Conservation (phyloP, 225 moss, liverwort and hornwort genomes). For the Marchantia polymorpha region DNA sequence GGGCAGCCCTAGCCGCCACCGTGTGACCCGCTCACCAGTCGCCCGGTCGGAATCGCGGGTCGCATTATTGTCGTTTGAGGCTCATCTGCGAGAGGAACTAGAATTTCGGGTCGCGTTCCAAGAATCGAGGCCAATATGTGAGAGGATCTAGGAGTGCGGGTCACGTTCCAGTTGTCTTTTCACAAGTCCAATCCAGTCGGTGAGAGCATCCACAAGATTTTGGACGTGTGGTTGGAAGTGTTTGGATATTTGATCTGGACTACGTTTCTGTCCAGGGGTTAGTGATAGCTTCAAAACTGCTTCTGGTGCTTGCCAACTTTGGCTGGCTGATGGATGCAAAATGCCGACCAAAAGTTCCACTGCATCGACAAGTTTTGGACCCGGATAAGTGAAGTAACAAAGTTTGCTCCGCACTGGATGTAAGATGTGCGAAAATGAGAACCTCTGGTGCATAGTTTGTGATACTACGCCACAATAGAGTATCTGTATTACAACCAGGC, state of each 20-base stretch:
- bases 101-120: too few relatives aligned
- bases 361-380: slow-evolving; percentile 62
- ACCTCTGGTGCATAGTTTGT: slow-evolving; percentile 64
- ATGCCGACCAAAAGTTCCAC: slow-evolving; percentile 56
- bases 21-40: too few relatives aligned
- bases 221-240: slow-evolving; percentile 40
- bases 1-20: too few relatives aligned
- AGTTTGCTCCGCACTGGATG: slow-evolving; percentile 49
- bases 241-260: slow-evolving; percentile 47
- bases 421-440: slow-evolving; percentile 52
- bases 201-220: too few relatives aligned
- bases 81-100: too few relatives aligned
- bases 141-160: too few relatives aligned
- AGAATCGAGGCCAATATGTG: too few relatives aligned
- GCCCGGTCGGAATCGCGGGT: too few relatives aligned
- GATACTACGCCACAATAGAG: slow-evolving; percentile 47
- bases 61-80: too few relatives aligned
- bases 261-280: slow-evolving; percentile 50
- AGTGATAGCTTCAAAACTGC: slow-evolving; percentile 51
- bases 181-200: too few relatives aligned
- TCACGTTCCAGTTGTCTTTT: too few relatives aligned
- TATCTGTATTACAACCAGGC: slow-evolving; percentile 56
- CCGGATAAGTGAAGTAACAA: slow-evolving; percentile 59
- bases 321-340: slow-evolving; percentile 43
- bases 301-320: slow-evolving; percentile 23